Evolutionary conservation across 2,329 filamentous ascomycete species (phyloP).

Genomic region (Endothia cerciana): DNA sequence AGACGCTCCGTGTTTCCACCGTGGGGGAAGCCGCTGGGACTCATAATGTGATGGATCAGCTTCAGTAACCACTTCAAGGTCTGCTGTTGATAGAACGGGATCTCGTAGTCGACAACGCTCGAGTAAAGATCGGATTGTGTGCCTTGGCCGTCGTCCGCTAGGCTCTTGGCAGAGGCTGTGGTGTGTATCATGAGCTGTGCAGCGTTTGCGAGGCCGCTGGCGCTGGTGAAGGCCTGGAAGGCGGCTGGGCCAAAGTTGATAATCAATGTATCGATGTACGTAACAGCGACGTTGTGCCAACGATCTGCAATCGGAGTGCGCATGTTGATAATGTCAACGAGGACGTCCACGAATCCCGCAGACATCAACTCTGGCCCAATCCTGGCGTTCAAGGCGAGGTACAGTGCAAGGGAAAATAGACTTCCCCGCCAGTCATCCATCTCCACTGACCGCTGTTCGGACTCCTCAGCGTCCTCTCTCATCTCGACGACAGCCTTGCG

Average conservation of each 20-base stretch:
- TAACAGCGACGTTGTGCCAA: slow-evolving; percentile 80
- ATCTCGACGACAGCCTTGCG: slow-evolving; percentile 88
- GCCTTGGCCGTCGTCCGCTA: slow-evolving; percentile 70
- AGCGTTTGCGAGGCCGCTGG: slow-evolving; percentile 85
- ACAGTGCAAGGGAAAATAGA: slow-evolving; percentile 84
- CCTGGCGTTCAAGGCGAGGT: slow-evolving; percentile 74
- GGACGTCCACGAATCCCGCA: slow-evolving; percentile 84
- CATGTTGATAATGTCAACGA: slow-evolving; percentile 85
- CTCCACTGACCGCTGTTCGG: slow-evolving; percentile 64
- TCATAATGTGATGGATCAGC: slow-evolving; percentile 95
- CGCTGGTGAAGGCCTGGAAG: slow-evolving; percentile 79
- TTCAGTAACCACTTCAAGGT: slow-evolving; percentile 93
- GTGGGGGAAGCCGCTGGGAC: slow-evolving; percentile 63
- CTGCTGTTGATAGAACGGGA: slow-evolving; percentile 91
- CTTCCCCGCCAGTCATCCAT: slow-evolving; percentile 89
- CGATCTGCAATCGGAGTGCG: slow-evolving; percentile 81
- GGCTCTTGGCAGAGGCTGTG: slow-evolving; percentile 69
- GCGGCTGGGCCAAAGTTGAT: slow-evolving; percentile 78
- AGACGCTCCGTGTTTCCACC: slow-evolving; percentile 87
- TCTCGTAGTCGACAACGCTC: slow-evolving; percentile 86
- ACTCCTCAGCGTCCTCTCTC: slow-evolving; percentile 59
- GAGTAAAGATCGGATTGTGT: slow-evolving; percentile 73
- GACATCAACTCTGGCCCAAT: slow-evolving; percentile 84
- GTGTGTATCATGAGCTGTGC: slow-evolving; percentile 84
- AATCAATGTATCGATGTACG: slow-evolving; percentile 86